Percentiles rank a stretch among this genome's conserved stretches.
These are phyloP conservation scores for Golubevia pallescens DNA, from an alignment of 1,284 basidiomycete species.

Conservation along the genomic window DNA sequence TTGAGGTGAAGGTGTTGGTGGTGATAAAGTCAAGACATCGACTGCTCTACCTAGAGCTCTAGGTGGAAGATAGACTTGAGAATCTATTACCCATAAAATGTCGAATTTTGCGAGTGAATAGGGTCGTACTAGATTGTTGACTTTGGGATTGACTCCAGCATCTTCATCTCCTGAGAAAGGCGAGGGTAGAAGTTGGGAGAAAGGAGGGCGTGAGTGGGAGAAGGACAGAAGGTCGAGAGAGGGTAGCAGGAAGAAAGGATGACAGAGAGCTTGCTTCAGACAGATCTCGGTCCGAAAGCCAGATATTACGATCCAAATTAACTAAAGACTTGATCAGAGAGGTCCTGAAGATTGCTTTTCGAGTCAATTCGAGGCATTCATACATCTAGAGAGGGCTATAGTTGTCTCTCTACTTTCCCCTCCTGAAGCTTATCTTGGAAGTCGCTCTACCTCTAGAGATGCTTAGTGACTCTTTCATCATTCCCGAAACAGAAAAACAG, in stretches of 20 bases:
- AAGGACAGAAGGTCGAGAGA: not conserved
- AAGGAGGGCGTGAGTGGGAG: not conserved
- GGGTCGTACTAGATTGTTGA: slow-evolving; percentile 90
- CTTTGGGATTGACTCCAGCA: slow-evolving; percentile 93
- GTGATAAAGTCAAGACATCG: slow-evolving; percentile 70
- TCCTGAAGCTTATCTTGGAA: too few relatives aligned
- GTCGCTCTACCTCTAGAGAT: too few relatives aligned
- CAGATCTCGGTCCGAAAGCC: slow-evolving; percentile 1
- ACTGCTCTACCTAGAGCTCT: slow-evolving; percentile 87
- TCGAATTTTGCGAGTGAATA: slow-evolving; percentile 81
- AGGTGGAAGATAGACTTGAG: slow-evolving; percentile 80
- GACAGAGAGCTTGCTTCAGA: slow-evolving; percentile 1
- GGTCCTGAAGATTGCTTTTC: too few relatives aligned
- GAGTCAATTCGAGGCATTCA: too few relatives aligned
- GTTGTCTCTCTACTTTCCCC: too few relatives aligned
- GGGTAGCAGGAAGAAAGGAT: not conserved
- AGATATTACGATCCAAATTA: too few relatives aligned
- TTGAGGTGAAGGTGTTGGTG: slow-evolving; percentile 40
- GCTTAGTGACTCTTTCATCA: too few relatives aligned
- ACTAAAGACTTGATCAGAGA: too few relatives aligned
- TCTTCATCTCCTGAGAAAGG: slow-evolving; percentile 62
- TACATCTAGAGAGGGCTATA: too few relatives aligned
- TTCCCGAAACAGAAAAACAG: not conserved
- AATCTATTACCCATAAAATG: slow-evolving; percentile 95
- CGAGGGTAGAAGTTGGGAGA: not conserved